Base-by-base conservation (phyloP, 2,329 filamentous ascomycete species). In the Cercospora beticola region DNA sequence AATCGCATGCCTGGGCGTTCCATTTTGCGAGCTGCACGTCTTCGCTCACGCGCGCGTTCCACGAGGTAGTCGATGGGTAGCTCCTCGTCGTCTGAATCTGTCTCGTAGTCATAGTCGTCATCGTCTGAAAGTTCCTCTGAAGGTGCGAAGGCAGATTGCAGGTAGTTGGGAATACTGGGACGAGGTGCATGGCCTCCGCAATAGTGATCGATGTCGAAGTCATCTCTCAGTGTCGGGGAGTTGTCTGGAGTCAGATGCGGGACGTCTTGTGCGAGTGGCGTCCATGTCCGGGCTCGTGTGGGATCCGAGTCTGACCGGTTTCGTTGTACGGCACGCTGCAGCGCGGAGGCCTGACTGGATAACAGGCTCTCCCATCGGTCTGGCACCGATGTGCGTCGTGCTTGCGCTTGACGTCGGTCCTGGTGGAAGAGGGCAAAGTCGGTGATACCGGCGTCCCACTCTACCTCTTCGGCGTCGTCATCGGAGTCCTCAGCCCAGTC, bases 371-470 rank as follows among this genome's bases (percentile, higher is more conserved):
- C 64, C 76, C 76, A 78, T 67, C 70, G 68, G 62, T 66, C 58
- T 6, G 74, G 69, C 5, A 77, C 66, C 3, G 71, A 60, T 43
- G 72, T 57, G 10, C 74, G 62, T n/a, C 58, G 67, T 66, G 73
- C 71, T 68, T 76, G 68, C 4, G 75, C 75, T 43, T 65, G 70
- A 8, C 73, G 73, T 57, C 72, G 60, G 61, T 78, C 76, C 49
- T 69, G 52, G 67, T 74, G 68, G 72, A 78, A 78, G 52, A 77
- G 74, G 8, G 76, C 74, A 57, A 78, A 78, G 69, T 78, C 77
- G 43, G 72, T 78, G 54, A 78, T 78, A 62, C 75, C 77, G 18
- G 76, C 76, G 64, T 76, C 66, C 76, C 76, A 78, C 46, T 74
- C 75, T 62, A 77, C 63, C 21, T 76, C 56, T 2, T 74, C 72